Conservation (phyloP, 2,329 filamentous ascomycete genomes). For the Bretziella fagacearum region DNA sequence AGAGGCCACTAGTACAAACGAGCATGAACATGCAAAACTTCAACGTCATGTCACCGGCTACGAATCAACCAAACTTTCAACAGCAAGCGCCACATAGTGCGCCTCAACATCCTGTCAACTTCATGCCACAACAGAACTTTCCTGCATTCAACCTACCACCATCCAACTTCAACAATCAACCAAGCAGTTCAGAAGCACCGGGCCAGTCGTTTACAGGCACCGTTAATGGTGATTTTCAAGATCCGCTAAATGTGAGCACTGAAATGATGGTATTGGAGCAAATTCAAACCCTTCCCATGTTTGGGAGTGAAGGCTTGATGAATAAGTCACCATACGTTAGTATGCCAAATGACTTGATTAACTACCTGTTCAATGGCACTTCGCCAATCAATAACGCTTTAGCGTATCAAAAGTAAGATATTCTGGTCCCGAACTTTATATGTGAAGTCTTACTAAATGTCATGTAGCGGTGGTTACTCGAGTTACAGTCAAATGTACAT, state of each 20-base stretch:
- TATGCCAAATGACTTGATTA: conserved; percentile 74
- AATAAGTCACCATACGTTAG: conserved; percentile 72
- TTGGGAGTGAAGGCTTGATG: conserved; percentile 60
- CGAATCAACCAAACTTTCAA: conserved; percentile 31
- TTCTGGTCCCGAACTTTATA: too few relatives aligned
- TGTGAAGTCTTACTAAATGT: background rate
- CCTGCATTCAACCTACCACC: conserved; percentile 46
- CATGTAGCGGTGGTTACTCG: conserved; percentile 10
- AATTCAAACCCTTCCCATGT: conserved; percentile 64
- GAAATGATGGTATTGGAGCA: conserved; percentile 46
- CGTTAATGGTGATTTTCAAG: conserved; percentile 6
- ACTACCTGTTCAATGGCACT: conserved; percentile 54
- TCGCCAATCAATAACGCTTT: conserved; percentile 18
- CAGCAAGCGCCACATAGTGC: conserved; percentile 21
- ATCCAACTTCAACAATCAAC: conserved; percentile 30
- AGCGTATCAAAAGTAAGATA: conserved; percentile 16
- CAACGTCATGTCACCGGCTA: conserved; percentile 35
- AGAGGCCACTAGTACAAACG: background rate
- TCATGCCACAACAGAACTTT: conserved; percentile 44
- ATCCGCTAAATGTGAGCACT: conserved; percentile 16
- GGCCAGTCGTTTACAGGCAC: conserved; percentile 15
- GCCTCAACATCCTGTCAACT: conserved; percentile 31
- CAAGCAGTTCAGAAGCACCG: background rate
- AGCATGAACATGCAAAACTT: conserved; percentile 26
- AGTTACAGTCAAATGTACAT: conserved; percentile 15